Conservation (phyloP, 352 stramenopile genomes). For the Globisporangium uncinulatum region DNA sequence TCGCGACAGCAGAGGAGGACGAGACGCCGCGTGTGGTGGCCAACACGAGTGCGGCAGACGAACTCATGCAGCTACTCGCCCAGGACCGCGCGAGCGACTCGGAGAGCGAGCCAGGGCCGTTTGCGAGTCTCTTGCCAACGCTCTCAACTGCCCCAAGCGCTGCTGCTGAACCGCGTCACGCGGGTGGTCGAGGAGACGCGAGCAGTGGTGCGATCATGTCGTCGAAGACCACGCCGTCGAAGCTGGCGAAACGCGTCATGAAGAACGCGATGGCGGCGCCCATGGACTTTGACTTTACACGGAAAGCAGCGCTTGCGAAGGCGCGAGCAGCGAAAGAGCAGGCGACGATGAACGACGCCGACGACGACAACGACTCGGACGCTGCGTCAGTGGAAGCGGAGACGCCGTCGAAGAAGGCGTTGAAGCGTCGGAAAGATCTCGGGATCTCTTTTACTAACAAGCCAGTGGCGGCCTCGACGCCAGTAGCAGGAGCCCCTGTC, state of each 20-base stretch:
- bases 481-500: background rate
- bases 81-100: conserved; percentile 54
- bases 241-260: conserved; percentile 18
- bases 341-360: conserved; percentile 7
- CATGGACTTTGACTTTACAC: conserved; percentile 51
- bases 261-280: conserved; percentile 19
- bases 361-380: background rate
- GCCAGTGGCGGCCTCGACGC: background rate
- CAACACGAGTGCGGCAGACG: conserved; percentile 29
- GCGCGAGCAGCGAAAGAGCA: conserved; percentile 6
- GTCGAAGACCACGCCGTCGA: conserved; percentile 16
- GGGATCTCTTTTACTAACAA: conserved; percentile 4
- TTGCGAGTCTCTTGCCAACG: conserved; percentile 50
- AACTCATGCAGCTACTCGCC: conserved; percentile 50
- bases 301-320: conserved; percentile 30
- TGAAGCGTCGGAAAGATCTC: conserved; percentile 19
- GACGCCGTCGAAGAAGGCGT: conserved; percentile 14
- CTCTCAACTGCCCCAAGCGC: conserved; percentile 15
- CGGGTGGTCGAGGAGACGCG: background rate
- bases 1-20: background rate
- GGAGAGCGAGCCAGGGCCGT: conserved; percentile 39
- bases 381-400: conserved; percentile 4
- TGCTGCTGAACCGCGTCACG: background rate
- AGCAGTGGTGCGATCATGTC: conserved; percentile 4
- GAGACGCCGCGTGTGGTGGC: conserved; percentile 12